Percentiles rank a stretch among this genome's conserved stretches.
Evolutionary conservation across 75 land plant species (phyloP).

Genomic region (Pseudotsuga menziesii): DNA sequence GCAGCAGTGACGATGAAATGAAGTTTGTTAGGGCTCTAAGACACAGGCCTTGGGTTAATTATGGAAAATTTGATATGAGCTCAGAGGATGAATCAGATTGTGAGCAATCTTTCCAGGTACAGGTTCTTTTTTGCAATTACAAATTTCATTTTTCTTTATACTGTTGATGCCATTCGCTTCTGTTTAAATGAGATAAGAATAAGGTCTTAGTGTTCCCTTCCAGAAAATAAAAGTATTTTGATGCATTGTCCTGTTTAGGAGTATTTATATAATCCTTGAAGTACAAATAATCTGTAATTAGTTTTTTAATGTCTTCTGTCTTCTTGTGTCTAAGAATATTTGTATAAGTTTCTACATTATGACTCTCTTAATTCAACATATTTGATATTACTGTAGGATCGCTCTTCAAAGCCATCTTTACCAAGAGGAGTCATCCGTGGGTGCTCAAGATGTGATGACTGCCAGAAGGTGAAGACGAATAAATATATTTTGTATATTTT

Average conservation of each 20-base stretch:
- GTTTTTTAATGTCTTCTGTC: too few species aligned
- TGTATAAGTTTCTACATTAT: neutral
- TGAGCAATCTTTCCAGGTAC: constrained; percentile 13
- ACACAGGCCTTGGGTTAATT: constrained; percentile 41
- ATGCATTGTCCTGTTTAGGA: neutral
- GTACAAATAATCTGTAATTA: too few species aligned
- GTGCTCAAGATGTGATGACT: constrained; percentile 48
- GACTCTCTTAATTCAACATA: neutral
- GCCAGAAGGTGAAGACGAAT: constrained; percentile 55
- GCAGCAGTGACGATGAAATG: constrained; percentile 21
- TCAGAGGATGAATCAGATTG: constrained; percentile 54
- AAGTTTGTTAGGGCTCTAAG: constrained; percentile 24
- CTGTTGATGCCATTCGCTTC: neutral
- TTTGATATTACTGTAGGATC: constrained; percentile 14
- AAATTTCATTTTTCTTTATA: neutral
- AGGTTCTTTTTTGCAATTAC: constrained; percentile 16
- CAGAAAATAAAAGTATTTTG: neutral
- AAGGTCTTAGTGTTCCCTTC: neutral
- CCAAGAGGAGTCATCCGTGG: constrained; percentile 63
- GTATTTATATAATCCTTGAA: neutral
- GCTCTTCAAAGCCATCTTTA: constrained; percentile 11
- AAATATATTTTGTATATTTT: neutral
- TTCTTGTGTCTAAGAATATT: neutral
- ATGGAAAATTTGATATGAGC: constrained; percentile 31
- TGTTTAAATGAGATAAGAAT: neutral